Percentiles rank a stretch among this genome's conserved stretches.
phyloP scores from a whole-genome alignment of 352 stramenopile genomes.

The Phytophthora sansomeana region DNA sequence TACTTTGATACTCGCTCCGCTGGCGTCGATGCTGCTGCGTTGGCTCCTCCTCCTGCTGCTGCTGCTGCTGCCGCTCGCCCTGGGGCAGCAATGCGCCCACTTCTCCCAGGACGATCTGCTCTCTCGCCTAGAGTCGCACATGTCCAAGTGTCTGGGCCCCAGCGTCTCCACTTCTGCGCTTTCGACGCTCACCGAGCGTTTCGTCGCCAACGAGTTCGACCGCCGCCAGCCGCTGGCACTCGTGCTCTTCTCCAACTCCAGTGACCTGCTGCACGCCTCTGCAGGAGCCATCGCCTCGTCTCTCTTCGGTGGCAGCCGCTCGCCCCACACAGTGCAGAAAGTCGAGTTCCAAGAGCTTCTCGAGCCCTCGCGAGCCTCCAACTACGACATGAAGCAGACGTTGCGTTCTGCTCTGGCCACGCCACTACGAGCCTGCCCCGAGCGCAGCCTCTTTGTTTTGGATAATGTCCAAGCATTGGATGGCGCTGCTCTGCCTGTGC shows the following conservation, averaged over 20 bases:
- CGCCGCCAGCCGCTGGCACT: slow-evolving; percentile 58
- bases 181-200: slow-evolving; percentile 50
- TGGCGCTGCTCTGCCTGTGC: slow-evolving; percentile 53
- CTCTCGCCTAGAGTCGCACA: slow-evolving; percentile 47
- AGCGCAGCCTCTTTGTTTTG: slow-evolving; percentile 64
- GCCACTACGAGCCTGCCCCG: slow-evolving; percentile 49
- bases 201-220: slow-evolving; percentile 68
- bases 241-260: slow-evolving; percentile 61
- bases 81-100: slow-evolving; percentile 42
- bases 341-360: slow-evolving; percentile 46
- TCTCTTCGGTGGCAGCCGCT: slow-evolving; percentile 35
- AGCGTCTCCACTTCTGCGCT: slow-evolving; percentile 33
- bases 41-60: slow-evolving; percentile 17
- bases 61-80: slow-evolving; percentile 19
- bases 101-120: slow-evolving; percentile 52
- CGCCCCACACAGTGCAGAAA: slow-evolving; percentile 29
- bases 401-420: slow-evolving; percentile 47
- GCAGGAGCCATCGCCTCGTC: slow-evolving; percentile 45
- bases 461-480: slow-evolving; percentile 58
- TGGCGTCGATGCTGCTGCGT: slow-evolving; percentile 10
- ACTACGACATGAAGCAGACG: slow-evolving; percentile 57
- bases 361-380: slow-evolving; percentile 33
- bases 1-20: background rate
- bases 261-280: slow-evolving; percentile 37
- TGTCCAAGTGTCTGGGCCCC: slow-evolving; percentile 53